Percentiles rank a stretch among this genome's conserved stretches.
Evolutionary conservation across 495 filamentous ascomycete species (phyloP).

Genomic region (Penicillium waksmanii): DNA sequence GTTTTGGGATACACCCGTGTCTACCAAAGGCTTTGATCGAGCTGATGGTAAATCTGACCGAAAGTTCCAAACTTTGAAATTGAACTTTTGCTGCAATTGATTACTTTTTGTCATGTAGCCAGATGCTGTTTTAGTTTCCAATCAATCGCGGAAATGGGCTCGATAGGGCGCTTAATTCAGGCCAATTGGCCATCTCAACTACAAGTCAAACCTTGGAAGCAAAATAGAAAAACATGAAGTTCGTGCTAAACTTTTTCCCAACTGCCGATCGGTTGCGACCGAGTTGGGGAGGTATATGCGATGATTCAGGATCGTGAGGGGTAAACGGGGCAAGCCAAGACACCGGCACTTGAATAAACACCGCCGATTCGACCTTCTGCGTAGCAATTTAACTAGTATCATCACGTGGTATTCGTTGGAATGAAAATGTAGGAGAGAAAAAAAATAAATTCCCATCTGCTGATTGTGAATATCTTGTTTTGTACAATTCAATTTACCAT

Average conservation of each 20-base stretch:
- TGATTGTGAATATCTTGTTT: not conserved
- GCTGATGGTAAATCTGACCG: too few species aligned
- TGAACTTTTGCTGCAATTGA: too few species aligned
- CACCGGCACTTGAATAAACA: not conserved
- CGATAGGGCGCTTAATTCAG: too few species aligned
- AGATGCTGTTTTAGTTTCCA: too few species aligned
- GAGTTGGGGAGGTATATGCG: not conserved
- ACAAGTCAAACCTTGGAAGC: too few species aligned
- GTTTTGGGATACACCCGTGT: too few species aligned
- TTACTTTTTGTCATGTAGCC: too few species aligned
- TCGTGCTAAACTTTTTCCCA: not conserved
- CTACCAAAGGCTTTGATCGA: too few species aligned
- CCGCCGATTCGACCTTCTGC: not conserved
- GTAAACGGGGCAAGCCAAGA: conserved; percentile 3
- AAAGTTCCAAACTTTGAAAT: too few species aligned
- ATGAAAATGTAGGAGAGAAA: not conserved
- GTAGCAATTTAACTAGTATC: not conserved
- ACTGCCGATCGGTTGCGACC: not conserved
- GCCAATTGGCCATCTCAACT: too few species aligned
- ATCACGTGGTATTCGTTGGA: not conserved
- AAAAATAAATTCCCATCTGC: not conserved
- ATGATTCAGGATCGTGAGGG: not conserved
- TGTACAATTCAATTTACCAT: not conserved
- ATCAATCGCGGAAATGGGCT: too few species aligned
- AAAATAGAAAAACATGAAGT: too few species aligned